Percentiles rank a stretch among this genome's conserved stretches.
phyloP scores from a whole-genome alignment of 192 early-diverging fungal species.

The Lobosporangium transversale region DNA sequence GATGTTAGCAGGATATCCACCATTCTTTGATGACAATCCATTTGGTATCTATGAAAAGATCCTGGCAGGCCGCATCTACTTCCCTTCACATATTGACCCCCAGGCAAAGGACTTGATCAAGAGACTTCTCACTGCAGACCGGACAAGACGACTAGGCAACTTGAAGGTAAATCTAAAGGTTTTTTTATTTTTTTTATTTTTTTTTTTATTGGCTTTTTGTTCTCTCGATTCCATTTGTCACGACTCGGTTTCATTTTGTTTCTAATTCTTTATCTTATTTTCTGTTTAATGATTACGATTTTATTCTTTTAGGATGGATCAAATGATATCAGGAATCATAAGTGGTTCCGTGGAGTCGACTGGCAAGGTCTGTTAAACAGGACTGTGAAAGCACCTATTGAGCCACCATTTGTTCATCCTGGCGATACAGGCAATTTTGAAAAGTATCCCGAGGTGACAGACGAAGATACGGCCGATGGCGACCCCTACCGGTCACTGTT shows the following conservation, averaged over 20 bases:
- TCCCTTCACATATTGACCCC: slow-evolving; percentile 88
- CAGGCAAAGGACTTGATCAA: slow-evolving; percentile 91
- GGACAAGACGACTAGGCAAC: slow-evolving; percentile 94
- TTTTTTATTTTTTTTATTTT: neutral
- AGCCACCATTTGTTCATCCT: slow-evolving; percentile 86
- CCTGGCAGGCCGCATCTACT: slow-evolving; percentile 87
- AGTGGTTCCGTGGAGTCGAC: slow-evolving; percentile 94
- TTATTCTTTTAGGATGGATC: slow-evolving; percentile 85
- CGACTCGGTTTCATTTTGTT: neutral
- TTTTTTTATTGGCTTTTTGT: neutral
- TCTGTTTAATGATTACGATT: too few species aligned
- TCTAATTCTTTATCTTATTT: neutral
- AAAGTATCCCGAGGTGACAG: slow-evolving; percentile 88
- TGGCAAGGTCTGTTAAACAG: slow-evolving; percentile 88
- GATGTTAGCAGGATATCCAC: slow-evolving; percentile 98
- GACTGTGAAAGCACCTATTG: slow-evolving; percentile 86
- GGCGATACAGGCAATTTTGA: slow-evolving; percentile 99
- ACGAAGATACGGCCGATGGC: slow-evolving; percentile 62
- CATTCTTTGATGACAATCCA: slow-evolving; percentile 97
- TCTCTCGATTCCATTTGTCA: neutral
- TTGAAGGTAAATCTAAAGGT: slow-evolving; percentile 60
- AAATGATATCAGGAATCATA: slow-evolving; percentile 92
- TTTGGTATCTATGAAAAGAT: slow-evolving; percentile 99
- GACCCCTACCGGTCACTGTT: slow-evolving; percentile 89
- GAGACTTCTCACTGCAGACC: slow-evolving; percentile 89